Conservation (phyloP, 306 rosid species). For the Vachellia collinsii region DNA sequence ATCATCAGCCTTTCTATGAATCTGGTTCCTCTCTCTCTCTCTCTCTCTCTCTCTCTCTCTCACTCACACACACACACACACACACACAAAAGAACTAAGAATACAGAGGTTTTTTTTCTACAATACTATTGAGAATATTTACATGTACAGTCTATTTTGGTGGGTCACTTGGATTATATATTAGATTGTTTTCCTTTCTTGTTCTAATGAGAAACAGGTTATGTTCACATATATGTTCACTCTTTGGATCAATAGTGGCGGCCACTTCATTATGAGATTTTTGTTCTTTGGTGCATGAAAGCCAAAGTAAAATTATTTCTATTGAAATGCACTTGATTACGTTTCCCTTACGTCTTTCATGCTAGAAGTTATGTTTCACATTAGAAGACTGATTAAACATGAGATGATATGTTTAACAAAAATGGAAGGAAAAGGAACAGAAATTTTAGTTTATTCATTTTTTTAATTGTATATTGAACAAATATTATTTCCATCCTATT, state of each 20-base stretch:
- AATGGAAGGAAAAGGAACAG: not conserved
- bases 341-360: not conserved
- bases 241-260: not conserved
- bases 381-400: not conserved
- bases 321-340: not conserved
- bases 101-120: not conserved
- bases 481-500: not conserved
- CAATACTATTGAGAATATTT: not conserved
- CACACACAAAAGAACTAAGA: not conserved
- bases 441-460: not conserved
- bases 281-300: not conserved
- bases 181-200: not conserved
- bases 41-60: not conserved
- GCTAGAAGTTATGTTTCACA: not conserved
- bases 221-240: not conserved
- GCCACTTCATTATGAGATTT: not conserved
- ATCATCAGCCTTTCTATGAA: slow-evolving; percentile 21
- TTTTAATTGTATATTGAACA: not conserved
- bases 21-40: slow-evolving; percentile 38
- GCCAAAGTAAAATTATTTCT: not conserved
- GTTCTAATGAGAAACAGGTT: not conserved
- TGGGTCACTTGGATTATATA: not conserved
- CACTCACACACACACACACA: too few species aligned
- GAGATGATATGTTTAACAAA: not conserved
- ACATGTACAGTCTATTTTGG: not conserved